phyloP scores from a whole-genome alignment of 2,329 filamentous ascomycete species.

The Alternaria incomplexa region DNA sequence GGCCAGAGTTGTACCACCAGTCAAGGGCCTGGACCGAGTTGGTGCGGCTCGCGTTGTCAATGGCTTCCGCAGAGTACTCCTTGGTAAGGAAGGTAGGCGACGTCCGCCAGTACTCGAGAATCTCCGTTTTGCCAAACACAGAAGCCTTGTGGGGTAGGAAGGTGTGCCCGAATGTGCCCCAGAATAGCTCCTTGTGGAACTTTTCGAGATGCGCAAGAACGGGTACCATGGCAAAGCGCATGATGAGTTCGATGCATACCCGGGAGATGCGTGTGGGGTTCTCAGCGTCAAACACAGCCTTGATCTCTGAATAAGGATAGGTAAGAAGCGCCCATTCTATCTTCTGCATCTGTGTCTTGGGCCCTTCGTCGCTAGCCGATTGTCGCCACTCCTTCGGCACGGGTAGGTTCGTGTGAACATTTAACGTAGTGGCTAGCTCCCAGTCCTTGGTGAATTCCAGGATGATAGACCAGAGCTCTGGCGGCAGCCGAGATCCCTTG shows the following conservation, averaged over 20 bases:
- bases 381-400: constrained; percentile 75
- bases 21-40: constrained; percentile 86
- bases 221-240: constrained; percentile 85
- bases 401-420: constrained; percentile 78
- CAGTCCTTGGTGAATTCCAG: constrained; percentile 86
- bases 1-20: constrained; percentile 85
- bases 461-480: constrained; percentile 89
- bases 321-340: constrained; percentile 86
- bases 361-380: constrained; percentile 67
- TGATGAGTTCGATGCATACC: constrained; percentile 83
- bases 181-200: constrained; percentile 76
- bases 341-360: constrained; percentile 75
- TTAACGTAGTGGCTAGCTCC: constrained; percentile 83
- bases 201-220: constrained; percentile 76
- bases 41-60: constrained; percentile 85
- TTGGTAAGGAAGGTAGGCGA: constrained; percentile 83
- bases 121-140: constrained; percentile 81
- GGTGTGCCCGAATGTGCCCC: constrained; percentile 80
- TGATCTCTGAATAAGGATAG: constrained; percentile 72
- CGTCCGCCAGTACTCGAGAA: constrained; percentile 90
- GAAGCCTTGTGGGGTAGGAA: constrained; percentile 88
- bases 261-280: constrained; percentile 78
- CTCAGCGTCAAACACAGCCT: constrained; percentile 73
- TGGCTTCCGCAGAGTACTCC: constrained; percentile 82
- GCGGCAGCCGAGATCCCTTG: constrained; percentile 64